Evolutionary conservation across 495 filamentous ascomycete genomes (phyloP).

Genomic region (Delitschia confertaspora): DNA sequence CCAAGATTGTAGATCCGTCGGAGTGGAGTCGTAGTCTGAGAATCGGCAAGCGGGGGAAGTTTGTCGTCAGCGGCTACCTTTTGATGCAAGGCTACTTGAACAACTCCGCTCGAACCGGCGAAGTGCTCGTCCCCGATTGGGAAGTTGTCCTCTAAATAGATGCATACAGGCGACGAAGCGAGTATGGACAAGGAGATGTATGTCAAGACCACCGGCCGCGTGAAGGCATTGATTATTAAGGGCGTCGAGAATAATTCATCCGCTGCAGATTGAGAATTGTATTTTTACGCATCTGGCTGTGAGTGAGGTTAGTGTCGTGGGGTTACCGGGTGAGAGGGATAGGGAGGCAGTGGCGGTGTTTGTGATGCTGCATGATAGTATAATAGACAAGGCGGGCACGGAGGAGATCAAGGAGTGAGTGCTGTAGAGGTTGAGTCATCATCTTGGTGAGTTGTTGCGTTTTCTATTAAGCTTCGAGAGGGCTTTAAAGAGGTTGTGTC

Average conservation of each 20-base stretch:
- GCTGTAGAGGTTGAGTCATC: slow-evolving; percentile 55
- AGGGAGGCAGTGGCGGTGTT: slow-evolving; percentile 86
- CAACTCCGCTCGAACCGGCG: slow-evolving; percentile 56
- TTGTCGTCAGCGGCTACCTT: slow-evolving; percentile 76
- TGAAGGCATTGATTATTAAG: slow-evolving; percentile 89
- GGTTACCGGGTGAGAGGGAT: slow-evolving; percentile 71
- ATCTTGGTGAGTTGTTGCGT: slow-evolving; percentile 50
- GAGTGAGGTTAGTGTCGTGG: slow-evolving; percentile 70
- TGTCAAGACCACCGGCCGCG: slow-evolving; percentile 55
- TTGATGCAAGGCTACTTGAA: slow-evolving; percentile 89
- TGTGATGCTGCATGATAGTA: slow-evolving; percentile 47
- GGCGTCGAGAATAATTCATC: slow-evolving; percentile 96
- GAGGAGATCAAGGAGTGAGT: slow-evolving; percentile 67
- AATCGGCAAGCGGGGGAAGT: slow-evolving; percentile 61
- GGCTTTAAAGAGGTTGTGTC: too few species aligned
- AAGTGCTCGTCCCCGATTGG: slow-evolving; percentile 58
- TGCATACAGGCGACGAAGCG: slow-evolving; percentile 91
- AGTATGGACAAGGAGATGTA: slow-evolving; percentile 66
- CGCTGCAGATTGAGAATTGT: slow-evolving; percentile 86
- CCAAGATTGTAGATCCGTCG: slow-evolving; percentile 65
- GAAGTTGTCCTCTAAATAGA: slow-evolving; percentile 58
- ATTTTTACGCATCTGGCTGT: slow-evolving; percentile 62
- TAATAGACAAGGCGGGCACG: slow-evolving; percentile 32
- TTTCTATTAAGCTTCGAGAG: slow-evolving; percentile 8
- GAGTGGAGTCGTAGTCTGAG: slow-evolving; percentile 52